Evolutionary conservation across 441 rosid species (phyloP), one percentile per base, ranked within the genome.

Genomic region (Populus hybrid): DNA sequence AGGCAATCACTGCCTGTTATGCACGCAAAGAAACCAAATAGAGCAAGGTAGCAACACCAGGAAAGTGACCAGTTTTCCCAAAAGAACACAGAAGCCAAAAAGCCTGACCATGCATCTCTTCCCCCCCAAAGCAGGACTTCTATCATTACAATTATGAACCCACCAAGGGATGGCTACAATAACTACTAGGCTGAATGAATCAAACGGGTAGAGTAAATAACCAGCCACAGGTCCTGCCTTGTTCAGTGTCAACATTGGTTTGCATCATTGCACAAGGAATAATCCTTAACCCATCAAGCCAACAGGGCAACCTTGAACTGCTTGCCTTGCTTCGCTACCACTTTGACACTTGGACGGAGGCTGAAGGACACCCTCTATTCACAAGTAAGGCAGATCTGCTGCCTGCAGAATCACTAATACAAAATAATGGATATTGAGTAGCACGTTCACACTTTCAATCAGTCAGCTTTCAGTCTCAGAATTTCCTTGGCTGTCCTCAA

Each of bases 401-500:
- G 29, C 65, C 59, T 45, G 75, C 75, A 45, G 38, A 42, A 18
- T 1, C 6, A 65, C n/a, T 31, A 31, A 67, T 73, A 73, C 78
- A 16, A 50, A 77, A 64, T 24, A 16, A 61, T 12, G 5, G 20
- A 12, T 68, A 23, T 69, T 76, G 1, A 59, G 29, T 5, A 20
- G 74, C 56, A 31, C 18, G 5, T 36, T 33, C 65, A 33, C 29
- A 61, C 20, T 63, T 71, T 42, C 76, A 24, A 79, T 91, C 90
- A 92, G 63, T 92, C 86, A 3, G 99, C 98, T 91, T 82, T 88
- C 85, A 87, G 76, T 83, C 84, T 87, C 75, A 95, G 86, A 72
- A 95, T 90, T 85, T 95, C 97, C 83, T 90, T 91, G 7, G 94
- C 93, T n/a, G 98, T 94, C 84, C 95, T 90, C 83, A 73, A 14